These are phyloP conservation scores for Alternaria arborescens DNA, from an alignment of 2,329 filamentous ascomycete genomes.

Conservation along the genomic window DNA sequence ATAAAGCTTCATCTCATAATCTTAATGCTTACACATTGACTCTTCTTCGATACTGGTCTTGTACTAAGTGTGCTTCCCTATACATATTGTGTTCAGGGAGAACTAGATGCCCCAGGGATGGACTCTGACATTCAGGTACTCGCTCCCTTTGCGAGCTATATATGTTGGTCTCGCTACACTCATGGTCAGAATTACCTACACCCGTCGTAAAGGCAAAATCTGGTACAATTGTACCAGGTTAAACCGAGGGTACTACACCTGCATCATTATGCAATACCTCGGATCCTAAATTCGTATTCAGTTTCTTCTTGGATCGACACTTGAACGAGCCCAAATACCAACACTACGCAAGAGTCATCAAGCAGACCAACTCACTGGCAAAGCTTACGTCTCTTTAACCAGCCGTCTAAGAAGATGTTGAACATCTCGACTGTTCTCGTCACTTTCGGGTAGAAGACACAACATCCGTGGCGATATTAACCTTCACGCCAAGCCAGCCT, in stretches of 20 bases:
- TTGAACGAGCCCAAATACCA: neutral
- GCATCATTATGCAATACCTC: neutral
- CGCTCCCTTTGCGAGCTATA: conserved; percentile 1
- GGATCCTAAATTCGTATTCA: neutral
- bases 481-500: conserved; percentile 31
- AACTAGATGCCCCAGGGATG: neutral
- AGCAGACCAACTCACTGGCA: neutral
- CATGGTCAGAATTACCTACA: neutral
- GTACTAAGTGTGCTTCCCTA: neutral
- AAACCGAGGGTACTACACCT: neutral
- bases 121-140: conserved; percentile 15
- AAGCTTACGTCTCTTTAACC: neutral
- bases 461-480: conserved; percentile 6
- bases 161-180: neutral
- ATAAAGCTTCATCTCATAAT: neutral
- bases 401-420: neutral
- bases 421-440: neutral
- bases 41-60: neutral
- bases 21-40: neutral
- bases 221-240: neutral
- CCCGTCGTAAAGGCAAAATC: neutral
- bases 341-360: neutral
- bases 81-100: neutral
- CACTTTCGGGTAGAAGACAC: neutral
- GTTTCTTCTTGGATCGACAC: too few species aligned